These are phyloP conservation scores for Colletotrichum coccodes DNA, from an alignment of 2,329 filamentous ascomycete species.

Conservation along the genomic window DNA sequence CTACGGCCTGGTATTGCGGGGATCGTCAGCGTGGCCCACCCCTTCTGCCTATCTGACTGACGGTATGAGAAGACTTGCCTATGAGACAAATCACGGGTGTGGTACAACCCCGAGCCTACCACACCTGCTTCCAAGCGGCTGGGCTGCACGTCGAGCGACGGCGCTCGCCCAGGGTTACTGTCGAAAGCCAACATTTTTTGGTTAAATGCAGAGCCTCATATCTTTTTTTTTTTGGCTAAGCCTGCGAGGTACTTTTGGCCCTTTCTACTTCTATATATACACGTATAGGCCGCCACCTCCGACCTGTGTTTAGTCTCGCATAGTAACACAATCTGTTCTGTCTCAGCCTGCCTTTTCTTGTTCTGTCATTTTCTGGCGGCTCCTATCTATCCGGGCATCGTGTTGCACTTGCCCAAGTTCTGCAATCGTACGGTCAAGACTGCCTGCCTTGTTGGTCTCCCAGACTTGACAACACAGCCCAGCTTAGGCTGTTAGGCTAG, in stretches of 20 bases:
- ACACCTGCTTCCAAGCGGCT: neutral
- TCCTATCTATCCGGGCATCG: neutral
- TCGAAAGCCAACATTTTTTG: neutral
- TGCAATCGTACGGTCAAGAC: neutral
- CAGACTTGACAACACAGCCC: neutral
- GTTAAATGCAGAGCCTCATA: conserved; percentile 1
- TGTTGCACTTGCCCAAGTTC: neutral
- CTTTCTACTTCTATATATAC: neutral
- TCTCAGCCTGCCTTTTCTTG: neutral
- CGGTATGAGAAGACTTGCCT: neutral
- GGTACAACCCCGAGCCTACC: neutral
- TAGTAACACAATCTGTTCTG: too few species aligned
- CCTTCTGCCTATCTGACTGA: neutral
- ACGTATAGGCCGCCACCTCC: neutral
- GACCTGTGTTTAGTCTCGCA: neutral
- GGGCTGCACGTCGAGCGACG: neutral
- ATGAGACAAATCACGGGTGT: neutral
- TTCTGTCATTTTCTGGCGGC: too few species aligned
- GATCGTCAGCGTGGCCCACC: neutral
- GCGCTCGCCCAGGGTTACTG: neutral
- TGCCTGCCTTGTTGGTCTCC: neutral
- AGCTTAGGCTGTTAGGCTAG: neutral
- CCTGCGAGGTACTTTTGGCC: neutral
- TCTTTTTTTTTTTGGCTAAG: neutral
- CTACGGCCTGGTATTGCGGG: neutral